Conservation (phyloP, 495 filamentous ascomycete species). For the Penicillium steckii region DNA sequence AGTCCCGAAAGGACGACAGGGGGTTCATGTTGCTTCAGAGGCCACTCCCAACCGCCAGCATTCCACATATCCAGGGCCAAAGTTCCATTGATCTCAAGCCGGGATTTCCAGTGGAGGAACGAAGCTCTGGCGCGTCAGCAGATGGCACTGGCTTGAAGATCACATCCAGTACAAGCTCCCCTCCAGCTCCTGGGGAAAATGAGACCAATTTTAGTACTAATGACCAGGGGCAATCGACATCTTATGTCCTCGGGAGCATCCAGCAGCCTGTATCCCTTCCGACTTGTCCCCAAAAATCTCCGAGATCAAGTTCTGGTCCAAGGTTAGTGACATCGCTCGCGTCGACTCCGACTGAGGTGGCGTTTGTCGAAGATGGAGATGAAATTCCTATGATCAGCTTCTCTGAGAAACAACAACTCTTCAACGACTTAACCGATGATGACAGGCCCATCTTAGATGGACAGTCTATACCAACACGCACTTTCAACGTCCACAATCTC, state of each 20-base stretch:
- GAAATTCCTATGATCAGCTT: slow-evolving; percentile 40
- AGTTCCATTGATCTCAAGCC: slow-evolving; percentile 23
- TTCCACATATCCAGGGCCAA: slow-evolving; percentile 37
- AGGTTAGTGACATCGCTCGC: slow-evolving; percentile 32
- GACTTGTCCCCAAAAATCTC: slow-evolving; percentile 33
- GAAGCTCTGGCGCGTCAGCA: slow-evolving; percentile 29
- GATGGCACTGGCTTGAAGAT: slow-evolving; percentile 33
- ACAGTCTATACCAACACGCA: slow-evolving; percentile 25
- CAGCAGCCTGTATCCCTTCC: slow-evolving; percentile 37
- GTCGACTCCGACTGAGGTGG: slow-evolving; percentile 31
- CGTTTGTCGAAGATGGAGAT: slow-evolving; percentile 36
- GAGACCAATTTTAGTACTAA: slow-evolving; percentile 28
- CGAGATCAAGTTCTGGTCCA: slow-evolving; percentile 25
- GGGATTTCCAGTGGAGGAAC: slow-evolving; percentile 27
- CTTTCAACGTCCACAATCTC: slow-evolving; percentile 33
- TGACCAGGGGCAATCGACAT: slow-evolving; percentile 40
- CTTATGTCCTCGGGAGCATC: slow-evolving; percentile 33
- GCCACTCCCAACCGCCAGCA: slow-evolving; percentile 40
- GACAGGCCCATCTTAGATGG: slow-evolving; percentile 31
- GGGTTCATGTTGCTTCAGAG: slow-evolving; percentile 34
- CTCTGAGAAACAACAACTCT: slow-evolving; percentile 34
- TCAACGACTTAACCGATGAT: slow-evolving; percentile 33
- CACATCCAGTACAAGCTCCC: slow-evolving; percentile 29
- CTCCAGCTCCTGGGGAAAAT: slow-evolving; percentile 26
- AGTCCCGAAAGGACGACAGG: slow-evolving; percentile 32